These are phyloP conservation scores for Tricholoma saponaceum DNA, from an alignment of 768 basidiomycete species.

Conservation along the genomic window DNA sequence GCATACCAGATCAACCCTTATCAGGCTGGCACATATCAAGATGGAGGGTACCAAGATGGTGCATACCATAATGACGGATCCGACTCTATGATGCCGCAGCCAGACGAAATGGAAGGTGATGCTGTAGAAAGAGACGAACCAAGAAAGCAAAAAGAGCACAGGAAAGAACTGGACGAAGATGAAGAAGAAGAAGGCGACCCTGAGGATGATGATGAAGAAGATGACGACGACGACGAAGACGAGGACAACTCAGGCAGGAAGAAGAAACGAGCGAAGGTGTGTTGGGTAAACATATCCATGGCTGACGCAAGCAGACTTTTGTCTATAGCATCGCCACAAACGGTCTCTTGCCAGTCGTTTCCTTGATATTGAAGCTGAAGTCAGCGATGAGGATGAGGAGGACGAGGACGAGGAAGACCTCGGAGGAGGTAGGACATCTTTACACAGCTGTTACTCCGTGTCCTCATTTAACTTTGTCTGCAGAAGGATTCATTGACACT, in stretches of 20 bases:
- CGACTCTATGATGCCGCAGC: constrained; percentile 33
- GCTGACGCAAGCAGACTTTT: constrained; percentile 4
- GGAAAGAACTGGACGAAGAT: constrained; percentile 21
- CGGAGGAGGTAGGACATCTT: constrained; percentile 39
- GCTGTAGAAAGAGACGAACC: constrained; percentile 34
- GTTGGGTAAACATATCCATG: constrained; percentile 8
- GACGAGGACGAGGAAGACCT: constrained; percentile 79
- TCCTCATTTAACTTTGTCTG: constrained; percentile 2
- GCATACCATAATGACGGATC: constrained; percentile 12
- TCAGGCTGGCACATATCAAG: constrained; percentile 10
- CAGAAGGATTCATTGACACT: constrained; percentile 72
- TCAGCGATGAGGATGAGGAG: constrained; percentile 96
- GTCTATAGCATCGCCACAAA: constrained; percentile 58
- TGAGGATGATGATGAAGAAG: constrained; percentile 45
- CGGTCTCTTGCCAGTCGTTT: constrained; percentile 69
- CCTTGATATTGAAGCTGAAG: constrained; percentile 95
- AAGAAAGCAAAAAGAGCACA: constrained; percentile 29
- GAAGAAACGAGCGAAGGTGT: constrained; percentile 62
- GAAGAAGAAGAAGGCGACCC: constrained; percentile 36
- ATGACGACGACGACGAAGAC: constrained; percentile 54
- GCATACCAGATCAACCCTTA: constrained; percentile 13
- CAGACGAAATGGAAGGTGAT: constrained; percentile 34
- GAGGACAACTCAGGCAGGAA: constrained; percentile 50
- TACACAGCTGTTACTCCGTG: not conserved
- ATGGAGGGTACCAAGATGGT: constrained; percentile 17